These are phyloP conservation scores for Schizochytrium sp. DNA, from an alignment of 108 stramenopile genomes.

Conservation along the genomic window DNA sequence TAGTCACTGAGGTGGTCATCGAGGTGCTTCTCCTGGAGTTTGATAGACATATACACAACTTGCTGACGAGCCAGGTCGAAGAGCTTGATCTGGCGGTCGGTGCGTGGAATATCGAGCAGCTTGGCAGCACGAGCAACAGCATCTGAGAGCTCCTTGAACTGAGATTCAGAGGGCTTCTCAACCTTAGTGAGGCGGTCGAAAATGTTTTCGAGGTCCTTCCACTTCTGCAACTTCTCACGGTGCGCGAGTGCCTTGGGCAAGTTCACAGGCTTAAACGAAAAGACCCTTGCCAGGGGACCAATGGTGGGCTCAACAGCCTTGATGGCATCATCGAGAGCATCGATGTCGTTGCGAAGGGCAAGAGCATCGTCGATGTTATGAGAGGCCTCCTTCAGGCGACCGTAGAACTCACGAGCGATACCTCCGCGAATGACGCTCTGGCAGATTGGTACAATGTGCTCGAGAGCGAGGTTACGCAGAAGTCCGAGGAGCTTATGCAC, in stretches of 20 bases:
- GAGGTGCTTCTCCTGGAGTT: conserved; percentile 39
- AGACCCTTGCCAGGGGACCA: conserved; percentile 60
- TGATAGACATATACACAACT: conserved; percentile 33
- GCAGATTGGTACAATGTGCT: conserved; percentile 70
- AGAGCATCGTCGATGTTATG: conserved; percentile 48
- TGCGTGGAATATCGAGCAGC: conserved; percentile 62
- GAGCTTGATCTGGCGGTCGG: conserved; percentile 61
- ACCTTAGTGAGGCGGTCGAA: neutral
- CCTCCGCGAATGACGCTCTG: conserved; percentile 63
- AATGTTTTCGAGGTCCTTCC: conserved; percentile 60
- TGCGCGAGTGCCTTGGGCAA: conserved; percentile 53
- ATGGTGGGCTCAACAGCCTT: conserved; percentile 30
- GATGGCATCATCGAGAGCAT: conserved; percentile 62
- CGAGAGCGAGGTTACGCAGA: conserved; percentile 67
- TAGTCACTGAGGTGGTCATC: neutral
- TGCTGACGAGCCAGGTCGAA: conserved; percentile 49
- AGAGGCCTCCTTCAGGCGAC: neutral
- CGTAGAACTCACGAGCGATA: conserved; percentile 33
- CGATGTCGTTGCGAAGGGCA: conserved; percentile 47
- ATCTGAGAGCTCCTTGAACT: conserved; percentile 61
- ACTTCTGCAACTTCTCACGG: conserved; percentile 27
- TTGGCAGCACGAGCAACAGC: conserved; percentile 62
- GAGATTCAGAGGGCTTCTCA: conserved; percentile 36
- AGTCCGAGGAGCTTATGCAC: conserved; percentile 59
- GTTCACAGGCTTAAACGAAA: conserved; percentile 39